These are phyloP conservation scores for Erodium trifolium DNA, from an alignment of 441 rosid genomes.

Conservation along the genomic window DNA sequence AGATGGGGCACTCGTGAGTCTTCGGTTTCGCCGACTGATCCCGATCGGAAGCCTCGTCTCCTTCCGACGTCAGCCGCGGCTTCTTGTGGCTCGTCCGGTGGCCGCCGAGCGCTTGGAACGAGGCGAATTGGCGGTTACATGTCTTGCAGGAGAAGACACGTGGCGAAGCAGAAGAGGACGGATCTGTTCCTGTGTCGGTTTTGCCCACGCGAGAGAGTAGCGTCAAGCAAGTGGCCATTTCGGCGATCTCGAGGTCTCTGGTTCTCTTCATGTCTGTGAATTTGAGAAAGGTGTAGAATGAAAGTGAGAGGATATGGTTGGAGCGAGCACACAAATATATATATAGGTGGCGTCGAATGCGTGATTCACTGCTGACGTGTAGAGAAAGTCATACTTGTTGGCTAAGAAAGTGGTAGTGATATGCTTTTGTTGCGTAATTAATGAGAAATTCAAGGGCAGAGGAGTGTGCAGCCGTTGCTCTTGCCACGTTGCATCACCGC, in stretches of 20 bases:
- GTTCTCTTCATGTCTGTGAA: constrained; percentile 40
- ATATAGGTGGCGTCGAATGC: neutral
- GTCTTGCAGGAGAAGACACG: constrained; percentile 63
- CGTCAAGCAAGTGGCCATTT: constrained; percentile 59
- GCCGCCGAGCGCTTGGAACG: constrained; percentile 68
- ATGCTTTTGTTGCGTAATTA: neutral
- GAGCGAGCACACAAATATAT: neutral
- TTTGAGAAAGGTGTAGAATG: neutral
- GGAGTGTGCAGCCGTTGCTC: neutral
- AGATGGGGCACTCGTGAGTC: constrained; percentile 53
- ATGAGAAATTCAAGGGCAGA: neutral
- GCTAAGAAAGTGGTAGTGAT: neutral
- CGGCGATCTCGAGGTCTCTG: constrained; percentile 23
- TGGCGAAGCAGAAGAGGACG: neutral
- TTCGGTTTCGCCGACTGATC: constrained; percentile 29
- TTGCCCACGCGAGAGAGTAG: constrained; percentile 33
- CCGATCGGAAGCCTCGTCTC: constrained; percentile 15
- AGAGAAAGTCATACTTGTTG: neutral
- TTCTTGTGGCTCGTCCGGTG: constrained; percentile 64
- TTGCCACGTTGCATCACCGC: neutral
- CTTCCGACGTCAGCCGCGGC: constrained; percentile 26
- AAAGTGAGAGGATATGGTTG: neutral
- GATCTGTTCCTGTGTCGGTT: constrained; percentile 13
- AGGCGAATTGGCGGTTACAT: constrained; percentile 46
- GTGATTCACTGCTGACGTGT: neutral